phyloP scores from a whole-genome alignment of 192 early-diverging fungal genomes.

The Umbelopsis vinacea region DNA sequence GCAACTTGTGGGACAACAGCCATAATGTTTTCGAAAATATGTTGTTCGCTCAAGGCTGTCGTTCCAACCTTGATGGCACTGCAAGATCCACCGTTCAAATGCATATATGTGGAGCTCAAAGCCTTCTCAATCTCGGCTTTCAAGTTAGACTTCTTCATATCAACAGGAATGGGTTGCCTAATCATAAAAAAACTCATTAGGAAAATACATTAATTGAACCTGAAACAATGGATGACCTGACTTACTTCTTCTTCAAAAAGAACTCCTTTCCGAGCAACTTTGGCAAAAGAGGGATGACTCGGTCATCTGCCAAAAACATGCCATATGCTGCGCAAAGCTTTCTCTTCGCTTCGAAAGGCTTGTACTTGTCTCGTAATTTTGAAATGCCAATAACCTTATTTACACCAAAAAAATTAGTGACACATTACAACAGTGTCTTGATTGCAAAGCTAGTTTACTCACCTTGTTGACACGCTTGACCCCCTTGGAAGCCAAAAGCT shows the following conservation, averaged over 20 bases:
- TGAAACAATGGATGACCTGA: slow-evolving; percentile 31
- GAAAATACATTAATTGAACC: slow-evolving; percentile 22
- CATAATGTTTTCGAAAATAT: slow-evolving; percentile 82
- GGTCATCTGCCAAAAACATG: slow-evolving; percentile 89
- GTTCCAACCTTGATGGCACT: slow-evolving; percentile 78
- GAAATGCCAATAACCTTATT: slow-evolving; percentile 73
- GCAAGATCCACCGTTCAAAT: slow-evolving; percentile 33
- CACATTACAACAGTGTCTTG: no score
- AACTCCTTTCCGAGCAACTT: slow-evolving; percentile 83
- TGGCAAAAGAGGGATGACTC: slow-evolving; percentile 75
- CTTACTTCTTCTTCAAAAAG: slow-evolving; percentile 83
- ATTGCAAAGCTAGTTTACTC: background rate
- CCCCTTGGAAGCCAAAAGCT: slow-evolving; percentile 64
- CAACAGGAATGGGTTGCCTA: slow-evolving; percentile 75
- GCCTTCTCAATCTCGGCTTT: slow-evolving; percentile 65
- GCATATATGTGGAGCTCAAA: slow-evolving; percentile 64
- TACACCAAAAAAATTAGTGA: no score
- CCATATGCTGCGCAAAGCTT: slow-evolving; percentile 76
- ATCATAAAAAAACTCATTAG: background rate
- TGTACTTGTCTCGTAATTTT: slow-evolving; percentile 82
- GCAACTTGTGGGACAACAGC: slow-evolving; percentile 62
- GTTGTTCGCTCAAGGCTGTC: slow-evolving; percentile 55
- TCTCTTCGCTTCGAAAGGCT: slow-evolving; percentile 81
- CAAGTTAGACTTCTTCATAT: slow-evolving; percentile 62
- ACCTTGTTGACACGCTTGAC: slow-evolving; percentile 71